Percentiles rank a stretch among this genome's conserved stretches.
phyloP scores from a whole-genome alignment of 164 flowering plant genomes.

The Nelumbo lutea region DNA sequence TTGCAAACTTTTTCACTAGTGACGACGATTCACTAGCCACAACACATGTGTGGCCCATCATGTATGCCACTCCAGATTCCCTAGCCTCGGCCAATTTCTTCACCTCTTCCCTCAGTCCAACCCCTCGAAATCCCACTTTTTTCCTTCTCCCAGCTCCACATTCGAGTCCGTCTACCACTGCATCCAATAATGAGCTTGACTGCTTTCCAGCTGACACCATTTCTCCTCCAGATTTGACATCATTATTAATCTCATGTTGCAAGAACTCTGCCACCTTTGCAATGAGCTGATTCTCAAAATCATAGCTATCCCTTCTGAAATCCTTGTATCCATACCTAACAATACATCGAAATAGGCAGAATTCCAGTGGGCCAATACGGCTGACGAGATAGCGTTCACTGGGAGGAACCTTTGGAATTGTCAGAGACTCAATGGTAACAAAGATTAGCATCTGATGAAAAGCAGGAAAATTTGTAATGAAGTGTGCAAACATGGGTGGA shows the following conservation, averaged over 20 bases:
- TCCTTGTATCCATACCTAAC: conserved; percentile 45
- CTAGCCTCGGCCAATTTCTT: conserved; percentile 35
- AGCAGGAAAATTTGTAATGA: conserved; percentile 56
- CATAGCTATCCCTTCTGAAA: conserved; percentile 22
- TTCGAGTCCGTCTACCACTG: conserved; percentile 4
- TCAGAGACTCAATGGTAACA: conserved; percentile 31
- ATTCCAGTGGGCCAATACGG: conserved; percentile 38
- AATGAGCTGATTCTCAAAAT: conserved; percentile 36
- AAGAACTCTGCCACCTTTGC: conserved; percentile 35
- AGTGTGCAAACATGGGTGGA: conserved; percentile 51
- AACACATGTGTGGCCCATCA: conserved; percentile 50
- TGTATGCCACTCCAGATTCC: conserved; percentile 54
- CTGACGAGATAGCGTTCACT: conserved; percentile 33
- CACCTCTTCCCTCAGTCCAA: conserved; percentile 29
- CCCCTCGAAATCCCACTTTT: conserved; percentile 21
- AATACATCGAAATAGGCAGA: conserved; percentile 30
- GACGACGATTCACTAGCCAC: conserved; percentile 40
- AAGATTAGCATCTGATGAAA: conserved; percentile 42
- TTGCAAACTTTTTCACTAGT: conserved; percentile 37
- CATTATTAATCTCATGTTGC: conserved; percentile 12
- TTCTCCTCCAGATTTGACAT: neutral
- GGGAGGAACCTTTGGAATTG: conserved; percentile 34
- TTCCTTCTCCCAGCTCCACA: conserved; percentile 12
- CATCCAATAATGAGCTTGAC: conserved; percentile 7
- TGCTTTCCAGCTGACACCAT: conserved; percentile 10